Conservation (phyloP, 148 eudicot species). For the Fagopyrum homotropicum region DNA sequence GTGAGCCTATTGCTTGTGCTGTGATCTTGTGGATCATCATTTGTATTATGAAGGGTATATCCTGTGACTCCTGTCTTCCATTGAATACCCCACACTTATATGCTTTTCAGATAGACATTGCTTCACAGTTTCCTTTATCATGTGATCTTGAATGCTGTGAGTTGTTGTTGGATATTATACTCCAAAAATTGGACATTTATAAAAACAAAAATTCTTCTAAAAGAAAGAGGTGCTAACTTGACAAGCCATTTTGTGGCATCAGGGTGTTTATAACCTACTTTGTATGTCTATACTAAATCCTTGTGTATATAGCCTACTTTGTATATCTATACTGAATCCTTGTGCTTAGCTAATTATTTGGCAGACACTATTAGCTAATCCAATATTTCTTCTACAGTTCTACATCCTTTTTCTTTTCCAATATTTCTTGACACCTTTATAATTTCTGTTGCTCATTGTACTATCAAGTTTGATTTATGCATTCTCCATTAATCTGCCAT, state of each 20-base stretch:
- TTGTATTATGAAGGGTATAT: conserved; percentile 74
- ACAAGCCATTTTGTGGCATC: not conserved
- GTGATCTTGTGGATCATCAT: conserved; percentile 83
- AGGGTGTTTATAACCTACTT: not conserved
- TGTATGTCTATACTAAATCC: no score
- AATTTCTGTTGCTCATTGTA: not conserved
- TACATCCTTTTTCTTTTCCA: no score
- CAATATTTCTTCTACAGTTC: no score
- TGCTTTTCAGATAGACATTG: not conserved
- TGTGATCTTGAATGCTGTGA: not conserved
- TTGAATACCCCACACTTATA: not conserved
- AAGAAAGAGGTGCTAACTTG: not conserved
- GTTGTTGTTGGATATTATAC: not conserved
- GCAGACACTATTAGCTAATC: no score
- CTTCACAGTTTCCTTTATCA: not conserved
- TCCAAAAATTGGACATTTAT: not conserved
- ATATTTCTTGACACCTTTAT: no score
- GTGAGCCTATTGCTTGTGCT: conserved; percentile 93
- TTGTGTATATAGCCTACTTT: not conserved
- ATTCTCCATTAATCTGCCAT: not conserved
- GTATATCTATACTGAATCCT: no score
- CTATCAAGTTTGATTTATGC: not conserved
- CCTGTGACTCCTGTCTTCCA: conserved; percentile 11
- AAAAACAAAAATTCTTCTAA: not conserved
- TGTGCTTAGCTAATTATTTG: no score